These are phyloP conservation scores for Phyllosticta citriasiana DNA, from an alignment of 2,329 filamentous ascomycete genomes.

Conservation along the genomic window DNA sequence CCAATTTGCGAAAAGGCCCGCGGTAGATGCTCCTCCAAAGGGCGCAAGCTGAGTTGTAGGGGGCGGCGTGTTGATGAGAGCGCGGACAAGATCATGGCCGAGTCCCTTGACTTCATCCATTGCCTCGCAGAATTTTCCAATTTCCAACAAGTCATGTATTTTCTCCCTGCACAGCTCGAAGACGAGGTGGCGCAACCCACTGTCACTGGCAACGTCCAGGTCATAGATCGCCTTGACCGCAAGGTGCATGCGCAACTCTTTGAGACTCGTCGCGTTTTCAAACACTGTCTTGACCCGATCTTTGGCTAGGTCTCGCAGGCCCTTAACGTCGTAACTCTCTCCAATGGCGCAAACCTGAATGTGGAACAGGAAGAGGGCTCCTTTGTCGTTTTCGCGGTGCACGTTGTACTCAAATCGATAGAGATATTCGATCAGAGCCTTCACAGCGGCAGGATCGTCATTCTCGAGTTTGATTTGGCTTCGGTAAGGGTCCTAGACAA, in stretches of 20 bases:
- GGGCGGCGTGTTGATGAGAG: neutral
- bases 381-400: neutral
- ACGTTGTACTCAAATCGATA: conserved; percentile 10
- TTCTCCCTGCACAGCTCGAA: neutral
- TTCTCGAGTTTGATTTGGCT: neutral
- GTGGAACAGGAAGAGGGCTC: neutral
- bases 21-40: neutral
- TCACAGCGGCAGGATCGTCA: neutral
- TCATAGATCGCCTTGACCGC: neutral
- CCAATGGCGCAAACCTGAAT: neutral
- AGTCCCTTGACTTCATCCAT: neutral
- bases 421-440: conserved; percentile 5
- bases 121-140: neutral
- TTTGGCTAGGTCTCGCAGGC: neutral
- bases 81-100: neutral
- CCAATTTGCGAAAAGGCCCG: neutral
- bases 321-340: neutral
- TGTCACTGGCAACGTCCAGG: neutral
- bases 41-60: neutral
- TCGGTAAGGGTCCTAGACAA: neutral
- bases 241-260: neutral
- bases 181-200: neutral
- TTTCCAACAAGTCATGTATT: neutral
- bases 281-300: neutral
- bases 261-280: neutral